Conservation (phyloP, 768 basidiomycete genomes). For the Tulasnella sp. region DNA sequence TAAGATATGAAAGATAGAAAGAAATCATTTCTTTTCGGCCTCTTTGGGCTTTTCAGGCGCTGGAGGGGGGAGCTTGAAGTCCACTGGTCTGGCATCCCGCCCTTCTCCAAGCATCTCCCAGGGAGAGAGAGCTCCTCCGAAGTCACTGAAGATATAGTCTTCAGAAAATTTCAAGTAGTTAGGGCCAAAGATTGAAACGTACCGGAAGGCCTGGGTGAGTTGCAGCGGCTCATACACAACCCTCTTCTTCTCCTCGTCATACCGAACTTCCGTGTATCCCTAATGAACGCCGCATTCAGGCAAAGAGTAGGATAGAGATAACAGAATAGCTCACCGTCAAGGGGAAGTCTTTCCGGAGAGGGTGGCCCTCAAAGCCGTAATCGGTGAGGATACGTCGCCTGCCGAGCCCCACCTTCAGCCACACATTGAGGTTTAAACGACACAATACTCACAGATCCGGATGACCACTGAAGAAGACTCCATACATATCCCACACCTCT, state of each 20-base stretch:
- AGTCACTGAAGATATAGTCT: slow-evolving; percentile 50
- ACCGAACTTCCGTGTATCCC: slow-evolving; percentile 98
- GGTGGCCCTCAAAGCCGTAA: slow-evolving; percentile 98
- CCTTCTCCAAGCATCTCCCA: slow-evolving; percentile 91
- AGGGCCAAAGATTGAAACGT: slow-evolving; percentile 19
- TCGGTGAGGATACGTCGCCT: slow-evolving; percentile 96
- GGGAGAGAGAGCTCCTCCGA: slow-evolving; percentile 70
- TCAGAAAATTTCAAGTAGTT: neutral
- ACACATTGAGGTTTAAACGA: neutral
- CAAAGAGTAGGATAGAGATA: neutral
- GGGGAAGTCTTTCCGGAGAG: slow-evolving; percentile 96
- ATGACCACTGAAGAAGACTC: slow-evolving; percentile 92
- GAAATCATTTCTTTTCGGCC: slow-evolving; percentile 32
- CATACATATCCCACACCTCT: slow-evolving; percentile 96
- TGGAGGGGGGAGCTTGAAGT: slow-evolving; percentile 65
- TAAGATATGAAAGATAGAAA: neutral
- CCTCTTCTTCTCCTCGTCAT: slow-evolving; percentile 94
- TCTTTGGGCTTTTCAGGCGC: slow-evolving; percentile 66
- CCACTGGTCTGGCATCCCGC: slow-evolving; percentile 47
- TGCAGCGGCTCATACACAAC: slow-evolving; percentile 97
- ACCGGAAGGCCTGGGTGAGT: slow-evolving; percentile 97
- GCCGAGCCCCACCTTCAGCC: slow-evolving; percentile 7
- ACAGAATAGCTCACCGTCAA: slow-evolving; percentile 55
- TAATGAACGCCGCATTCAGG: slow-evolving; percentile 26
- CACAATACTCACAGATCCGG: slow-evolving; percentile 72